Percentiles rank a stretch among this genome's conserved stretches.
Evolutionary conservation across 148 eudicot species (phyloP).

Genomic region (Tetragonia tetragonoides): DNA sequence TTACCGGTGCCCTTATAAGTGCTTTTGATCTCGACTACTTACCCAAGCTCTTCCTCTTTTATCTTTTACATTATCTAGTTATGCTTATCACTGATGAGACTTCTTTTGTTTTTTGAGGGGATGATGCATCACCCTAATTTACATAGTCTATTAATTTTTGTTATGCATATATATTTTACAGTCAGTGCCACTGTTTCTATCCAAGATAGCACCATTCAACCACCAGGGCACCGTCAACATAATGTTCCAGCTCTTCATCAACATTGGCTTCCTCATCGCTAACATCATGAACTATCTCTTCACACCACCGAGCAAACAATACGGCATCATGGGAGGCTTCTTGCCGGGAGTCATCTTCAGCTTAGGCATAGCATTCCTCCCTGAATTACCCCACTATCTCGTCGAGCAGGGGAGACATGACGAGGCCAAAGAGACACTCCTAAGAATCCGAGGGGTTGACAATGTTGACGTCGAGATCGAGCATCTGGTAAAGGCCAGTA

Average conservation of each 20-base stretch:
- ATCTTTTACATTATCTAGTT: too few species aligned
- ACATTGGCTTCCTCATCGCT: neutral
- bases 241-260: constrained; percentile 1
- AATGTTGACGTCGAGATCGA: neutral
- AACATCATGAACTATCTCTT: neutral
- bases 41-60: too few species aligned
- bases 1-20: too few species aligned
- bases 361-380: neutral
- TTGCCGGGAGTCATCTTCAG: neutral
- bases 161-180: neutral
- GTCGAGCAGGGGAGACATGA: neutral
- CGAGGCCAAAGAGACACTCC: neutral
- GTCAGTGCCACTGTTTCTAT: neutral
- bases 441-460: neutral
- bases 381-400: neutral
- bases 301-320: neutral
- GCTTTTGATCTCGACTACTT: too few species aligned
- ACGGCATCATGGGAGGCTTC: neutral
- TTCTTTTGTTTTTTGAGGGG: too few species aligned
- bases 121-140: too few species aligned
- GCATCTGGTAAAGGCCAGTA: neutral
- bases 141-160: too few species aligned
- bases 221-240: neutral
- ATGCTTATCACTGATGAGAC: too few species aligned
- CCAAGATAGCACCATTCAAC: neutral